Base-by-base conservation (phyloP, 2,329 filamentous ascomycete species). In the Xylaria sp. region DNA sequence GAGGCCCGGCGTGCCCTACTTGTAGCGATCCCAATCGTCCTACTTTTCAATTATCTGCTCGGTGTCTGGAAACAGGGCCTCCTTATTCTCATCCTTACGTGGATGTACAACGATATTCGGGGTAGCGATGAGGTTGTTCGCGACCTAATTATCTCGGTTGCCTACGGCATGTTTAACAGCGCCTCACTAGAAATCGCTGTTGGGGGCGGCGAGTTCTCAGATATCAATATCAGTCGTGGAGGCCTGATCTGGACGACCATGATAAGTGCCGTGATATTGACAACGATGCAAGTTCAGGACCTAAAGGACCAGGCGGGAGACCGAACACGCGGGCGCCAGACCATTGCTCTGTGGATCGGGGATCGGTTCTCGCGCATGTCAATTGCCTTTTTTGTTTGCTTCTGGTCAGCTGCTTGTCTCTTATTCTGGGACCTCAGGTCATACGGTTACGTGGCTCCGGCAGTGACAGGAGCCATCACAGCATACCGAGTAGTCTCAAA, bases 241-340 rank as follows among this genome's bases (percentile, higher is more conserved):
- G 69, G 68, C 33, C 31, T 59, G 11, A 40, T 65, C 13, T 72
- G 70, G 70, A 67, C 63, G 11, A 25, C 51, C 25, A 56, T 71
- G 19, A 61, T 72, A 19, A 68, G 66, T 40, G 62, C 59, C 1
- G 63, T 71, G n/a, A 67, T 71, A 23, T 43, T 70, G 31, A 72
- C 70, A 4, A 71, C 69, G 21, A 70, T 71, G 67, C 69, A 71
- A n/a, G 59, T 69, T 9, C 68, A 71, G 27, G 69, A 71, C 47
- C 29, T 71, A 8, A 71, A 71, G 37, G 69, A 72, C 40, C 63
- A 68, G 27, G 66, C 54, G 3, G 71, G 71, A 2, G 71, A 72
- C 38, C 44, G 65, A 8, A 63, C 44, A 1, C 68, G 69, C 1
- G 68, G 66, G 1, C 67, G 71, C 10, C 60, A 64, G 43, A 72